Percentiles rank a stretch among this genome's conserved stretches.
phyloP scores from a whole-genome alignment of 345 rosid genomes.

The Gossypium stocksii region DNA sequence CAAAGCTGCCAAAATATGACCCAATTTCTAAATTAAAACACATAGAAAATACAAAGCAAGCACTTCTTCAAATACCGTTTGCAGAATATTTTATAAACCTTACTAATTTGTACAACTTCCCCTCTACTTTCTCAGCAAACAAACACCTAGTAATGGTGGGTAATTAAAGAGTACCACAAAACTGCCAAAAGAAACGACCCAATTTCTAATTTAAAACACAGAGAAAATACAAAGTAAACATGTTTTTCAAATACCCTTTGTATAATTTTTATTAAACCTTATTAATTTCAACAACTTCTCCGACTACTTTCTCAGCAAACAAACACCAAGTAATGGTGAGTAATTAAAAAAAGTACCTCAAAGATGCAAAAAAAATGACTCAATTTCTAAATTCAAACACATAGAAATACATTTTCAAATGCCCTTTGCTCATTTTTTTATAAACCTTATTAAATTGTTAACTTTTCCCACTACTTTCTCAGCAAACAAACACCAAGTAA shows the following conservation, averaged over 20 bases:
- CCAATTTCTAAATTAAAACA: conserved; percentile 3
- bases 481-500: neutral
- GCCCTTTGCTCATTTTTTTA: neutral
- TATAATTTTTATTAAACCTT: neutral
- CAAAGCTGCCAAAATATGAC: conserved; percentile 57
- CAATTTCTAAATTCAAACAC: conserved; percentile 6
- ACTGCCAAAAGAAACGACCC: conserved; percentile 38
- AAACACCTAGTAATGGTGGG: neutral
- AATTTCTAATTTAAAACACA: conserved; percentile 9
- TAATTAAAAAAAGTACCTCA: conserved; percentile 21
- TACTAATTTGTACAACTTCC: neutral
- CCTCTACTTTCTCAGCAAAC: neutral
- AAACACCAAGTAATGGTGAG: neutral
- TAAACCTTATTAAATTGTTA: neutral
- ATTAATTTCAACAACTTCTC: neutral
- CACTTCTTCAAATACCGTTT: neutral
- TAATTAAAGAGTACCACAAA: conserved; percentile 34
- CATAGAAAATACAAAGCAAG: neutral
- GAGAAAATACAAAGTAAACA: neutral
- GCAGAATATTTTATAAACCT: neutral
- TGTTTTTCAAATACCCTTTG: neutral
- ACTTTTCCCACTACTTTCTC: neutral
- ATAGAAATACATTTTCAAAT: neutral
- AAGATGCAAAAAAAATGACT: conserved; percentile 47
- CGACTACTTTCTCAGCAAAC: neutral